Base-by-base conservation (phyloP, 2,329 filamentous ascomycete genomes). In the Fusarium sp. region DNA sequence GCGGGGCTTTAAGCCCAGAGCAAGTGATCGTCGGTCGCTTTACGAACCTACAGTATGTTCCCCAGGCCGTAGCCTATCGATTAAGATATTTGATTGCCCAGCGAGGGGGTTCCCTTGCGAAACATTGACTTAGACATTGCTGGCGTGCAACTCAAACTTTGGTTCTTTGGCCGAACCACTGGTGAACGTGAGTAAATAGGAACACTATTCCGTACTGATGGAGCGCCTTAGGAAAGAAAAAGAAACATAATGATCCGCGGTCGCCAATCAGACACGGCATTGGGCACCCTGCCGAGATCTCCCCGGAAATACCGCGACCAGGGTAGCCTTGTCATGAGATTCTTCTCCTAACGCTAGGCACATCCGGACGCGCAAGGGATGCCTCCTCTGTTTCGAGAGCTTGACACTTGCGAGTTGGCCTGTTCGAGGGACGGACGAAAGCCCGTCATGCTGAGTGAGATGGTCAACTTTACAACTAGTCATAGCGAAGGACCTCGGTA, bases 221-320 rank as follows among this genome's bases (percentile, higher is more conserved):
- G 38, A 39, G 21, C 28, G 55, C 42, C 43, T 40, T 36, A 43
- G 26, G 10, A 31, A 53, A 17, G 36, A 56, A 50, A 40, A 52
- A 60, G 54, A 66, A 56, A 65, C 28, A 44, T 8, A 39, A n/a
- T 38, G 44, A 66, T 66, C 57, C 42, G 24, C 42, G 22, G 31
- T 55, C 53, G 63, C 54, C 69, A 72, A 68, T 62, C 60, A 72
- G 50, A 22, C 43, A 44, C 43, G 26, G 17, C 43, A 45, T 57
- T 44, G 53, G 68, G 45, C 52, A 51, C 46, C 14, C 57, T 55
- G 36, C 49, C 50, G 19, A 62, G 60, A 65, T 69, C 62, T 58
- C 64, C 67, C 71, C 71, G 65, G 69, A 64, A 73, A 65, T 73
- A 66, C 72, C 70, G 70, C 69, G 69, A 74, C 69, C 33, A 46